These are phyloP conservation scores for Phaseolus coccineus DNA, from an alignment of 331 rosid species.

Conservation along the genomic window DNA sequence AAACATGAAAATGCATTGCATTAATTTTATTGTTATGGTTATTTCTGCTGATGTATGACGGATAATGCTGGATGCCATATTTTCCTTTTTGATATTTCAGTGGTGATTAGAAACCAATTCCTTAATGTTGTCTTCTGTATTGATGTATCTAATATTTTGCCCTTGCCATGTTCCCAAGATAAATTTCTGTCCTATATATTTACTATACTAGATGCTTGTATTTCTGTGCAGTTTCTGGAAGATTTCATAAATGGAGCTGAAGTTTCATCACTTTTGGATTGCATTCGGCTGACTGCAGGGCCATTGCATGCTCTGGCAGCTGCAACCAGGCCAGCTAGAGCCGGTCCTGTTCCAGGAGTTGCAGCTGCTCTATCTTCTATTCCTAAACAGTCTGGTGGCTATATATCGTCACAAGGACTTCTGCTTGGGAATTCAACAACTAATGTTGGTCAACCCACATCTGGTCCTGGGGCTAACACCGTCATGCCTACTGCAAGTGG, in stretches of 20 bases:
- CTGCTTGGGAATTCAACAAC: constrained; percentile 63
- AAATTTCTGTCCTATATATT: constrained; percentile 15
- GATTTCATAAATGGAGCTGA: constrained; percentile 99
- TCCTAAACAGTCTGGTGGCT: constrained; percentile 80
- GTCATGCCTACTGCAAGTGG: constrained; percentile 58
- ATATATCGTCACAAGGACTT: constrained; percentile 75
- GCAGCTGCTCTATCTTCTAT: constrained; percentile 76
- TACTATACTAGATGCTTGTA: constrained; percentile 35
- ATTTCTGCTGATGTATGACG: constrained; percentile 19
- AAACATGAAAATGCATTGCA: constrained; percentile 13
- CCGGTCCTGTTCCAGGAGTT: constrained; percentile 91
- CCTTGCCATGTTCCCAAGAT: background rate
- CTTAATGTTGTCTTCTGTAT: constrained; percentile 31
- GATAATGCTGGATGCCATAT: constrained; percentile 21
- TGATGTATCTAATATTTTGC: constrained; percentile 7
- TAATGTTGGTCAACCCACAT: constrained; percentile 61
- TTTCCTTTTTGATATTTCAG: constrained; percentile 28
- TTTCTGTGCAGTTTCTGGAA: constrained; percentile 82
- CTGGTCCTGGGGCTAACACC: constrained; percentile 64
- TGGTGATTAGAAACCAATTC: constrained; percentile 19
- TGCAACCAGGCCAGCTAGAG: constrained; percentile 98
- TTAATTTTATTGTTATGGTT: constrained; percentile 17
- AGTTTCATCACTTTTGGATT: constrained; percentile 95
- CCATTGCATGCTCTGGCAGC: constrained; percentile 98
- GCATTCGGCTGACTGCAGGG: constrained; percentile 99